These are phyloP conservation scores for Jatropha multifida DNA, from an alignment of 441 rosid species.

Conservation along the genomic window DNA sequence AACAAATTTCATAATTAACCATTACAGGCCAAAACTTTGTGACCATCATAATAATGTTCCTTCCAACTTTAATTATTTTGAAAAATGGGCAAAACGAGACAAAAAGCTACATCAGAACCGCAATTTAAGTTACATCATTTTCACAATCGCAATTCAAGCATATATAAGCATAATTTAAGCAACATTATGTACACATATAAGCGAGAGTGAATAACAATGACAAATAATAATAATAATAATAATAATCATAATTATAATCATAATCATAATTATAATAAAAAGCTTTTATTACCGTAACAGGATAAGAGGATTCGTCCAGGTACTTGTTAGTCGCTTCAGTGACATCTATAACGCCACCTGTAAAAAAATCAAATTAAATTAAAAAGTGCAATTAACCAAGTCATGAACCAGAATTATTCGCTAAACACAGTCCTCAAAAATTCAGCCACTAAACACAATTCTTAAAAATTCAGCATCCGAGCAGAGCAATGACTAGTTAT, in stretches of 20 bases:
- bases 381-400: not conserved
- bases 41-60: not conserved
- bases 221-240: not conserved
- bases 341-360: conserved; percentile 84
- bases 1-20: not conserved
- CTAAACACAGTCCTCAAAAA: not conserved
- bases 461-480: not conserved
- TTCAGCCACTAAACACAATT: not conserved
- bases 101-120: not conserved
- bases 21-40: not conserved
- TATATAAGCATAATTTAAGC: not conserved
- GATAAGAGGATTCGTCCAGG: conserved; percentile 61
- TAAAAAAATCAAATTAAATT: not conserved
- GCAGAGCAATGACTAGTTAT: conserved; percentile 9
- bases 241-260: not conserved
- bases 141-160: not conserved
- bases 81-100: not conserved
- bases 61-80: not conserved
- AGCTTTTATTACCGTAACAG: conserved; percentile 50
- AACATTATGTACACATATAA: not conserved
- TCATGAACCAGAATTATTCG: not conserved
- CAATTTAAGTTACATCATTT: conserved; percentile 7
- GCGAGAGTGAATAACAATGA: not conserved
- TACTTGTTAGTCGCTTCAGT: conserved; percentile 54
- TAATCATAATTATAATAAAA: not conserved